These are phyloP conservation scores for Xerocomellus dryophilus DNA, from an alignment of 768 basidiomycete species.

Conservation along the genomic window DNA sequence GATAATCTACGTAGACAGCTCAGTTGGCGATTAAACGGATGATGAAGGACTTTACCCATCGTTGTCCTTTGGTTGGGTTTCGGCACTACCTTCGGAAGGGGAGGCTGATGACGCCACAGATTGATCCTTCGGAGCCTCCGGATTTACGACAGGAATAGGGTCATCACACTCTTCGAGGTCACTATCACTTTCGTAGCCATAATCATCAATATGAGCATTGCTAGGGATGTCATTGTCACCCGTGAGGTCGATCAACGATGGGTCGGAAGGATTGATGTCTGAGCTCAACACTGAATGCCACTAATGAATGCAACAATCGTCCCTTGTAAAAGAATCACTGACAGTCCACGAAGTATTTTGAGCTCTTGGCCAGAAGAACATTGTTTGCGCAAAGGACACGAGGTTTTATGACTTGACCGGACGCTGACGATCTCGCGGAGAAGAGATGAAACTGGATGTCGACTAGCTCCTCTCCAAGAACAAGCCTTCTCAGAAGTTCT, in stretches of 20 bases:
- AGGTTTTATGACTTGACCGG: constrained; percentile 13
- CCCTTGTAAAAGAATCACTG: background rate
- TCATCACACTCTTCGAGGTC: constrained; percentile 32
- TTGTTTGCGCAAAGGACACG: constrained; percentile 30
- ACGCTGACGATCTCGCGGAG: constrained; percentile 15
- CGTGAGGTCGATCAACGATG: constrained; percentile 16
- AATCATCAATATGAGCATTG: constrained; percentile 15
- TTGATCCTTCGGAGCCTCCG: background rate
- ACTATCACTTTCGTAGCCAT: constrained; percentile 35
- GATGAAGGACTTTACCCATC: background rate
- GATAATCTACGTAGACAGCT: constrained; percentile 7
- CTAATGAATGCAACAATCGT: constrained; percentile 34
- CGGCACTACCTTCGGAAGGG: background rate
- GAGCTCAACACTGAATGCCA: constrained; percentile 14
- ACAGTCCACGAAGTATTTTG: constrained; percentile 30
- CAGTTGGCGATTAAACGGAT: background rate
- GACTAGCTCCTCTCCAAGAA: constrained; percentile 28
- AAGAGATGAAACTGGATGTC: constrained; percentile 34
- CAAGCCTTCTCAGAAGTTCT: constrained; percentile 23
- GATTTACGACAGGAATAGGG: background rate
- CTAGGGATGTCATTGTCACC: constrained; percentile 11
- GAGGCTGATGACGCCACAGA: background rate
- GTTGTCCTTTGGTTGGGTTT: background rate
- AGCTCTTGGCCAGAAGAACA: constrained; percentile 22
- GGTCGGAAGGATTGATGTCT: constrained; percentile 7